These are phyloP conservation scores for Cadophora sp. DNA, from an alignment of 2,329 filamentous ascomycete genomes.

Conservation along the genomic window DNA sequence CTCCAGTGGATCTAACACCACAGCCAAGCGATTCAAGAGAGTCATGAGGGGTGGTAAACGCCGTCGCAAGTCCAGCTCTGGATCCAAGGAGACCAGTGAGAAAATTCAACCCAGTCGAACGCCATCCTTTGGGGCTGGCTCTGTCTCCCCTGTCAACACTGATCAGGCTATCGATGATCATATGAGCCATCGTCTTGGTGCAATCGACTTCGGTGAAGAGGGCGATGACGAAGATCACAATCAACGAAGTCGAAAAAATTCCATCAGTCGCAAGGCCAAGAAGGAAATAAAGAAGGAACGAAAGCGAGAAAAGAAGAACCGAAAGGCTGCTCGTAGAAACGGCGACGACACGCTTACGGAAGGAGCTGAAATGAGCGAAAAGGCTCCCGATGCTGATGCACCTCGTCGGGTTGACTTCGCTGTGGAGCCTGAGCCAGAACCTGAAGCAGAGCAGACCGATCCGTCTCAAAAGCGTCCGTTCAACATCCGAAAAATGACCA, in stretches of 20 bases:
- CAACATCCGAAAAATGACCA: slow-evolving; percentile 59
- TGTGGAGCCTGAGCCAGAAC: slow-evolving; percentile 45
- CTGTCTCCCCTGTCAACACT: slow-evolving; percentile 34
- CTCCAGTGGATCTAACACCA: slow-evolving; percentile 71
- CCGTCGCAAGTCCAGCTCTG: slow-evolving; percentile 78
- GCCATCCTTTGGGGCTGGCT: slow-evolving; percentile 48
- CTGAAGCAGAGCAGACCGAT: slow-evolving; percentile 37
- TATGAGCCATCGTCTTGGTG: slow-evolving; percentile 40
- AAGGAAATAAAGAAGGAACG: slow-evolving; percentile 47
- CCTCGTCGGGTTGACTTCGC: slow-evolving; percentile 67
- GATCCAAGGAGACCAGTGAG: slow-evolving; percentile 66
- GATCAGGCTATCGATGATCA: slow-evolving; percentile 36
- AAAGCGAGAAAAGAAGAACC: slow-evolving; percentile 35
- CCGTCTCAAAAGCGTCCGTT: slow-evolving; percentile 53
- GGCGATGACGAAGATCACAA: slow-evolving; percentile 53
- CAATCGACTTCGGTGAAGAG: slow-evolving; percentile 59
- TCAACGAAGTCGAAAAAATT: slow-evolving; percentile 38
- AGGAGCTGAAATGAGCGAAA: slow-evolving; percentile 34
- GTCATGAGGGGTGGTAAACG: slow-evolving; percentile 69
- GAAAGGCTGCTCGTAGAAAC: slow-evolving; percentile 35
- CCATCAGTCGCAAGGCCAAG: slow-evolving; percentile 38
- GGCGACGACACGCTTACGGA: slow-evolving; percentile 35
- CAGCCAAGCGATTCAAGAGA: slow-evolving; percentile 76
- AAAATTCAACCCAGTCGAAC: slow-evolving; percentile 48
- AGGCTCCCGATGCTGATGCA: slow-evolving; percentile 44